Conservation (phyloP, 192 early-diverging fungal species). For the Coemansia sp. region DNA sequence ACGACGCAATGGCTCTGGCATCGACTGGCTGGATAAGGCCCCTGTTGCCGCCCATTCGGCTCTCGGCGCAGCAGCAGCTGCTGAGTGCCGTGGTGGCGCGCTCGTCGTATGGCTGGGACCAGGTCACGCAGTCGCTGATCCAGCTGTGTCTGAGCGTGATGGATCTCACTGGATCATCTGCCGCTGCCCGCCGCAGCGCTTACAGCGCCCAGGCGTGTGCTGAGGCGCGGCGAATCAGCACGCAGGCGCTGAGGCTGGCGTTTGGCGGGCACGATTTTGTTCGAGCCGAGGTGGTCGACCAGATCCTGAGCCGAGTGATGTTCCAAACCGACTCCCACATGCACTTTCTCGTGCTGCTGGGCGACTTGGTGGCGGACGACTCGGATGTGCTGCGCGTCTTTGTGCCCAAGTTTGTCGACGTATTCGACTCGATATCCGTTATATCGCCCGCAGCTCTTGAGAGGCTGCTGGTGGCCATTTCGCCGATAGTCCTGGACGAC, state of each 20-base stretch:
- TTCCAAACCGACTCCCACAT: slow-evolving; percentile 32
- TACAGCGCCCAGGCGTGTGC: slow-evolving; percentile 24
- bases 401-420: slow-evolving; percentile 61
- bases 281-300: slow-evolving; percentile 69
- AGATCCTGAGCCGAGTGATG: slow-evolving; percentile 55
- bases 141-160: slow-evolving; percentile 38
- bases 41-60: slow-evolving; percentile 4
- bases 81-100: slow-evolving; percentile 24
- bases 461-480: slow-evolving; percentile 58
- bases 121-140: slow-evolving; percentile 48
- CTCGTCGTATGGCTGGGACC: slow-evolving; percentile 52
- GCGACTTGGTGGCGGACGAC: slow-evolving; percentile 28
- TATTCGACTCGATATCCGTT: slow-evolving; percentile 66
- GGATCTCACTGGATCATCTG: slow-evolving; percentile 18
- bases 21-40: slow-evolving; percentile 20
- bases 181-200: slow-evolving; percentile 6
- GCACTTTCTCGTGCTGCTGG: slow-evolving; percentile 28
- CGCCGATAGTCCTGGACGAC: slow-evolving; percentile 60
- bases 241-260: slow-evolving; percentile 25
- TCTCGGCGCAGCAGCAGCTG: slow-evolving; percentile 11
- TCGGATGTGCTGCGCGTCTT: slow-evolving; percentile 27
- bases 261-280: slow-evolving; percentile 66
- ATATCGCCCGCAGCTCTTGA: slow-evolving; percentile 59
- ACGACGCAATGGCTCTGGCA: slow-evolving; percentile 21
- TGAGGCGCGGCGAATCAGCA: slow-evolving; percentile 16